Base-by-base conservation (phyloP, 2,329 filamentous ascomycete species). In the Cladosporium sp. region DNA sequence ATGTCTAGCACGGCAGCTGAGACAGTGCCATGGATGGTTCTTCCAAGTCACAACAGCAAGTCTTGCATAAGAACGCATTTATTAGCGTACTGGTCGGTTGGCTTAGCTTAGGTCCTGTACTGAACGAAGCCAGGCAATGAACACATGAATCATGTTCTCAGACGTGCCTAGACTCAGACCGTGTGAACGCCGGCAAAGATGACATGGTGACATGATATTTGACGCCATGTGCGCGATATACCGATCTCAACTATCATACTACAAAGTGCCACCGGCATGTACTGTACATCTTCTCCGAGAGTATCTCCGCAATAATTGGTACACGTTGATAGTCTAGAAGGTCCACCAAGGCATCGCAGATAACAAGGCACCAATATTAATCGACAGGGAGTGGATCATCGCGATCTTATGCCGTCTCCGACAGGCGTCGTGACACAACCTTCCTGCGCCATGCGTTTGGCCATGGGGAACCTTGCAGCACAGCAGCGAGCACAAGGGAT, bases 361-460 rank as follows among this genome's bases (percentile, higher is more conserved):
- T 34, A 32, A 41, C 34, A 41, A 38, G 55, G 55, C 55, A 41
- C 34, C n/a, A 34, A 8, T 36, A 32, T n/a, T 52, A 52, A 14
- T 18, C 26, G 52, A 26, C 51, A 54, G 28, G 26, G 28, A 55
- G 30, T 18, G 28, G 32, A 38, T 15, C 55, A 28, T 58, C 55
- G 32, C 55, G 55, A 58, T 28, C 55, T 38, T 24, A 41, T 24
- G n/a, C 55, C 32, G 55, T 34, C 24, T 58, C 32, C 32, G 7
- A 36, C 30, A 58, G 55, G 34, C 55, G 58, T 12, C 44, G 41
- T 61, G 41, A 24, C 41, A 61, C 59, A 28, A 26, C 30, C 24
- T 28, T 30, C 26, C n/a, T 49, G 24, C 38, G 59, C 59, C 41
- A 61, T 61, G 59, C 59, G 28, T 61, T 26, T 34, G 28, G 52